Evolutionary conservation across 2,329 filamentous ascomycete genomes (phyloP).

Genomic region (Fusarium protoensiforme): DNA sequence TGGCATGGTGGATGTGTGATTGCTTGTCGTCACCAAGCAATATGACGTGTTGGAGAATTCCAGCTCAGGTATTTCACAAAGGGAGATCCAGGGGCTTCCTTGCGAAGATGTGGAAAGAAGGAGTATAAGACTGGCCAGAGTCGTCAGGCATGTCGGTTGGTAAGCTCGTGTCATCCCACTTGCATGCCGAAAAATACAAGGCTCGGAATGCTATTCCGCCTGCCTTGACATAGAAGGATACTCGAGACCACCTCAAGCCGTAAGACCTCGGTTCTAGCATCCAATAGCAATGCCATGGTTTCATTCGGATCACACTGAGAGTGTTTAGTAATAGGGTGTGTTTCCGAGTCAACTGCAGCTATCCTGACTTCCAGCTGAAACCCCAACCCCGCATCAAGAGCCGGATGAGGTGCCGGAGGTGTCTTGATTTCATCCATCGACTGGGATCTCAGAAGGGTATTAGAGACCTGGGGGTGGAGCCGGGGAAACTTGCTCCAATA

Average conservation of each 20-base stretch:
- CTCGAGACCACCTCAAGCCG: not conserved
- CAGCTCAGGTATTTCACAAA: not conserved
- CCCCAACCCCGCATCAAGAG: not conserved
- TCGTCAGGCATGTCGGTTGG: not conserved
- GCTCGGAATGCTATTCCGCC: not conserved
- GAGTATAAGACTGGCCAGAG: not conserved
- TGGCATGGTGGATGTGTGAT: not conserved
- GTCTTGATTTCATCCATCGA: not conserved
- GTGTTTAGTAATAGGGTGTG: not conserved
- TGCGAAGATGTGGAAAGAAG: not conserved
- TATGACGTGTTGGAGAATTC: not conserved
- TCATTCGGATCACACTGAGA: not conserved
- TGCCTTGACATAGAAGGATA: not conserved
- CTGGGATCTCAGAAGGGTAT: not conserved
- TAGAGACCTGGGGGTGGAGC: not conserved
- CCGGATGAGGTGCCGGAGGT: not conserved
- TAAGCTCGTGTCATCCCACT: not conserved
- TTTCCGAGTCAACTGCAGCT: not conserved
- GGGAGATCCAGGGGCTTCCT: not conserved
- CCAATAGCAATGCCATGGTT: not conserved
- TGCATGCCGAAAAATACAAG: not conserved
- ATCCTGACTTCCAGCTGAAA: not conserved
- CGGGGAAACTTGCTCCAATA: accelerated
- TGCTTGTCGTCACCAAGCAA: not conserved
- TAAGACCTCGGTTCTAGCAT: not conserved